Conservation (phyloP, 2,329 filamentous ascomycete genomes). For the Arthrobotrys sinensis region DNA sequence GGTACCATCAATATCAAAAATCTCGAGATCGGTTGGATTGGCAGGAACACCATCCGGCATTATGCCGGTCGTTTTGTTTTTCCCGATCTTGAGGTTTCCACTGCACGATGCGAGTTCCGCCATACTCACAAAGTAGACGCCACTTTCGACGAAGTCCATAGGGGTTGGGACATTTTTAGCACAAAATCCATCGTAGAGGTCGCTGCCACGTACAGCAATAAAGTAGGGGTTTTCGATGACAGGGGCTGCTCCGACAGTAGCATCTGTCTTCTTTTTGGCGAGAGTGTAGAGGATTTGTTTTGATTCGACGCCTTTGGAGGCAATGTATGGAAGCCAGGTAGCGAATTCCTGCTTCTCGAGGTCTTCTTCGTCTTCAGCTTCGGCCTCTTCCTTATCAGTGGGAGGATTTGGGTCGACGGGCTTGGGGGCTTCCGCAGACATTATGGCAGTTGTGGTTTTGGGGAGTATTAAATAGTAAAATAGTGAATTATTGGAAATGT, state of each 20-base stretch:
- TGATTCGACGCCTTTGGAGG: neutral
- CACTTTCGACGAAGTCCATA: neutral
- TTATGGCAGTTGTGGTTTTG: neutral
- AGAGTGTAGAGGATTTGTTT: slow-evolving; percentile 18
- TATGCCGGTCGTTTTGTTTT: neutral
- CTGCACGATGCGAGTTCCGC: neutral
- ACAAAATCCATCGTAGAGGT: neutral
- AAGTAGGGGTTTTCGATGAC: neutral
- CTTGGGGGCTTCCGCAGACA: neutral
- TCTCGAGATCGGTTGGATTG: neutral
- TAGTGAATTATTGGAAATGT: neutral
- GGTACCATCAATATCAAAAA: neutral
- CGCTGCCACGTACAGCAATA: neutral
- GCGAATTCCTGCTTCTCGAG: neutral
- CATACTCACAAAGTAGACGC: slow-evolving; percentile 7
- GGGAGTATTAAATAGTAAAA: neutral
- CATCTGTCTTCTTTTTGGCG: neutral
- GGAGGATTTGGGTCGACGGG: neutral
- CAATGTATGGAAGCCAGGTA: slow-evolving; percentile 18
- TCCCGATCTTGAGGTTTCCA: neutral
- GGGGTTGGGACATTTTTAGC: neutral
- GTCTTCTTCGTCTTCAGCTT: neutral
- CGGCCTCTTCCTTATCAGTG: neutral
- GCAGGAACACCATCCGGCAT: neutral
- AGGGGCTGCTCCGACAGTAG: neutral